A percentile compares a stretch with the other conserved stretches of the same genome.
phyloP scores from a whole-genome alignment of 306 rosid genomes.

The Vigna angularis region DNA sequence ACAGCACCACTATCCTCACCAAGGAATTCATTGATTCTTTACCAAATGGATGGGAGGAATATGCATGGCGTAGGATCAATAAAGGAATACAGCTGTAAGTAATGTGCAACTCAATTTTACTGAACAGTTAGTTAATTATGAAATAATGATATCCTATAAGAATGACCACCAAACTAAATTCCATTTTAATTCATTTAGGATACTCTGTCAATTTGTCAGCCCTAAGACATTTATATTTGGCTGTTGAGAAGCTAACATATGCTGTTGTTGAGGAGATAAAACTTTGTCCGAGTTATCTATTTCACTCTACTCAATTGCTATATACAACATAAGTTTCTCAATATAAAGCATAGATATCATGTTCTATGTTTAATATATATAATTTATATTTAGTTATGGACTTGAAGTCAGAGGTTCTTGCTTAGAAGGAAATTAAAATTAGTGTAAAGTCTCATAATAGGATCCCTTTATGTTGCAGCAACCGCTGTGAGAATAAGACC shows the following conservation, averaged over 20 bases:
- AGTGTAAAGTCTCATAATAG: constrained; percentile 27
- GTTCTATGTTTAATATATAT: constrained; percentile 28
- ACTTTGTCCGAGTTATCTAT: constrained; percentile 8
- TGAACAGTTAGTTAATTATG: constrained; percentile 27
- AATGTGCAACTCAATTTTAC: constrained; percentile 35
- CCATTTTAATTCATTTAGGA: constrained; percentile 32
- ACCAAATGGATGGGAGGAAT: constrained; percentile 98
- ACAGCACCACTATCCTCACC: constrained; percentile 93
- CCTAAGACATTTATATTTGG: constrained; percentile 4
- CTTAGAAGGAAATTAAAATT: constrained; percentile 33
- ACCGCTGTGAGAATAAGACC: constrained; percentile 78
- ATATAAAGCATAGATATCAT: neutral
- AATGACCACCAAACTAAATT: constrained; percentile 25
- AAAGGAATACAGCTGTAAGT: constrained; percentile 90
- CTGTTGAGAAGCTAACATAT: constrained; percentile 21
- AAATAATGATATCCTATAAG: neutral
- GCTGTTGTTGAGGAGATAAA: constrained; percentile 22
- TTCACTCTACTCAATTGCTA: constrained; percentile 13
- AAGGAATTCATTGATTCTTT: constrained; percentile 90
- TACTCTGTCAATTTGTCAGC: constrained; percentile 11
- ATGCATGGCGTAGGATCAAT: constrained; percentile 98
- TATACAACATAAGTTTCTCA: constrained; percentile 26
- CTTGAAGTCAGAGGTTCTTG: constrained; percentile 5
- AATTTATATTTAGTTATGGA: constrained; percentile 11
- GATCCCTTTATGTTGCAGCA: constrained; percentile 60